Conservation (phyloP, 495 filamentous ascomycete species). For the Chaetomium fimeti region DNA sequence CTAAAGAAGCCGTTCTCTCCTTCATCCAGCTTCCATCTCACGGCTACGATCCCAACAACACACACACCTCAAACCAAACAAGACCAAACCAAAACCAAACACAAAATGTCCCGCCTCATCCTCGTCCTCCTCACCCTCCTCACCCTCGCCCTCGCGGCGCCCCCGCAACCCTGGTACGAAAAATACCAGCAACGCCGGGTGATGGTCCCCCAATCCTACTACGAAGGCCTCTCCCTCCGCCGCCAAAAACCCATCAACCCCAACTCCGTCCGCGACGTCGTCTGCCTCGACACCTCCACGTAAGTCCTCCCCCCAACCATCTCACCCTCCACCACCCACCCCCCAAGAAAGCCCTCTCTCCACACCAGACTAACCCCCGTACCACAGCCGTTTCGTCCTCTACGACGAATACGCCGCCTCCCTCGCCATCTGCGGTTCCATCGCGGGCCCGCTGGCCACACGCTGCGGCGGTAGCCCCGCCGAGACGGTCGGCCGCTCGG, state of each 20-base stretch:
- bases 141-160: constrained; percentile 25
- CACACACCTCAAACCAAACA: neutral
- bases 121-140: constrained; percentile 26
- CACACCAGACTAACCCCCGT: neutral
- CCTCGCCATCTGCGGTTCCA: constrained; percentile 54
- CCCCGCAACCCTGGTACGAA: constrained; percentile 23
- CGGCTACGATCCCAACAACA: neutral
- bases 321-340: neutral
- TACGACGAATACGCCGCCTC: constrained; percentile 56
- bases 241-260: constrained; percentile 37
- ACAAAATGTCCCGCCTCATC: constrained; percentile 5
- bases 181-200: constrained; percentile 28
- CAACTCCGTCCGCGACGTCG: constrained; percentile 35
- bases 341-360: neutral
- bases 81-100: neutral
- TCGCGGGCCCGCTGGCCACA: constrained; percentile 43
- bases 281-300: constrained; percentile 39
- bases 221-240: constrained; percentile 40
- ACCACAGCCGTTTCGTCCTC: constrained; percentile 46
- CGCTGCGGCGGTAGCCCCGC: constrained; percentile 44
- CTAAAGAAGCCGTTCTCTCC: neutral
- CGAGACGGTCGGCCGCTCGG: constrained; percentile 43
- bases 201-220: constrained; percentile 34
- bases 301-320: constrained; percentile 24
- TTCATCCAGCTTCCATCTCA: neutral